Base-by-base conservation (phyloP, 1,284 basidiomycete genomes). In the Retiboletus fuscus region DNA sequence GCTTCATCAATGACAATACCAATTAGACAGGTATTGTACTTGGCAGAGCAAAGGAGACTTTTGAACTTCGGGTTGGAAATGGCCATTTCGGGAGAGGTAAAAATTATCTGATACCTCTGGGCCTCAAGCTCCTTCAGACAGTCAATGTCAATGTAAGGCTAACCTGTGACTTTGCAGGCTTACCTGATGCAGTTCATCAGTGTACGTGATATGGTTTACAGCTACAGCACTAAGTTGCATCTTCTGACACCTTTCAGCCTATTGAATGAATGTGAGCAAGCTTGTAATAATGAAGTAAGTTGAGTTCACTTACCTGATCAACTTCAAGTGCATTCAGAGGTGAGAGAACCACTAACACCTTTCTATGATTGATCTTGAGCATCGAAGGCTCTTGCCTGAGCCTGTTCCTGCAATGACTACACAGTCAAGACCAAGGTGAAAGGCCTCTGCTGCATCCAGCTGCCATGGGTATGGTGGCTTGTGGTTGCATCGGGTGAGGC, bases 381-480 rank as follows among this genome's bases (percentile, higher is more conserved):
- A 73, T 67, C 4, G 46, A 46, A 8, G 72, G 72, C 72, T 71
- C 26, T 61, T 61, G 13, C 60, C n/a, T 20, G 60, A 61, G n/a
- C 60, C n/a, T 18, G 60, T 71, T 65, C 65, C 68, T 13, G 72
- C 62, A 24, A 72, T 41, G 1, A 73, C 43, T 3, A 41, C 47
- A 49, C 72, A 73, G 44, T 73, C 65, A 16, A 72, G 71, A 4
- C 72, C 68, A 44, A 72, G 68, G 26, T 53, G 28, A 24, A 72
- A 69, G 18, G 72, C 71, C 63, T 73, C 64, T 2, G 68, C 71
- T 15, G 68, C 61, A 64, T 73, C 69, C 3, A 74, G 46, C 30
- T 74, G 73, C 72, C 69, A 73, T 34, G 51, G 16, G 30, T 73
- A 66, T 34, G 64, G 66, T 24, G 53, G 41, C 28, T n/a, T 43